Base-by-base conservation (phyloP, 179 eudicot species). In the Actinidia arguta region DNA sequence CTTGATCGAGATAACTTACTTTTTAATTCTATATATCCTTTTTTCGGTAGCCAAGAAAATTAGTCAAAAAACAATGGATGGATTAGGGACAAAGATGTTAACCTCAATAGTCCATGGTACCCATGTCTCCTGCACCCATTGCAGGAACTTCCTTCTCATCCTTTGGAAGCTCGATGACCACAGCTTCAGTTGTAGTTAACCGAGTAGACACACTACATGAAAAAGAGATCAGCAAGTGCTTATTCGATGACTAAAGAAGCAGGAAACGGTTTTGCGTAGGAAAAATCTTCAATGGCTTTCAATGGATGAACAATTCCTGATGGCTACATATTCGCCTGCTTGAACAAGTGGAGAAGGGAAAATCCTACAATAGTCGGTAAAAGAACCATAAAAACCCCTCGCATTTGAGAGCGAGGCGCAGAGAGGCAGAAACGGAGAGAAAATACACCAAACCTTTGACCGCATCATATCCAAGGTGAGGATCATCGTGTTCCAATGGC, bases 271-370 rank as follows among this genome's bases (percentile, higher is more conserved):
- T 50, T n/a, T 25, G 77, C 59, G 14, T 13, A 22, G 16, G 42
- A 73, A 25, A 73, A 75, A 11, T 31, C n/a, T 31, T 31, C 36
- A 18, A 94, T 94, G 24, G 94, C 97, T 80, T 95, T 95, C 88
- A 95, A 83, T 10, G 98, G 98, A 75, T 95, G 96, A 66, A 95
- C 94, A 56, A 95, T 95, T 59, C 98, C 98, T 9, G 94, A 95
- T 95, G 75, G 94, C 93, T 27, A 95, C 95, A 61, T 92, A 92
- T 85, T 88, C 88, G 51, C 95, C 95, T 92, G 76, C 8, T 56
- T 8, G 39, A 24, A 20, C 70, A 22, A 22, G 50, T 5, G 42
- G 13, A 31, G 3, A 0, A 24, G 22, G 63, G 11, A 51, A 17
- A 16, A 61, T 5, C 20, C 42, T 5, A 14, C 25, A 36, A 76